Conservation (phyloP, 2,329 filamentous ascomycete species). For the Hypocreales sp. region DNA sequence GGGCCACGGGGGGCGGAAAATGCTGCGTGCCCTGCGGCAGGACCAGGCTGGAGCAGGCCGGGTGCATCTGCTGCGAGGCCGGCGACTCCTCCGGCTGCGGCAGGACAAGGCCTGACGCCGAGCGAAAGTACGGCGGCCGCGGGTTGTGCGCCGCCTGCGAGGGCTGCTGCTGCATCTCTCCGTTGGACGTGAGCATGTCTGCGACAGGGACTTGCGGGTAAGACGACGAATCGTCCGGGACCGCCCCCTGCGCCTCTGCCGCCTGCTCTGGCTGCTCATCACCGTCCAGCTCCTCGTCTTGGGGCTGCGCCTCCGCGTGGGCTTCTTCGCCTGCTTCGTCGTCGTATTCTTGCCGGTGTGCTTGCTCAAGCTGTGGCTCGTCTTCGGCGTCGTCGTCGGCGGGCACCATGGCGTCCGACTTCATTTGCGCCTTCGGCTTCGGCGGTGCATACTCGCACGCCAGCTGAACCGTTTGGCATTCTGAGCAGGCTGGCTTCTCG, state of each 20-base stretch:
- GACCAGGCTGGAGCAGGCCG: constrained; percentile 3
- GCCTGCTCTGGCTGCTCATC: constrained; percentile 5
- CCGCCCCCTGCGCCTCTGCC: constrained; percentile 1
- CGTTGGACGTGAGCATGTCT: constrained; percentile 11
- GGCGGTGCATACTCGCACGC: constrained; percentile 24
- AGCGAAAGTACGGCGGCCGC: constrained; percentile 12
- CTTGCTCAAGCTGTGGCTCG: constrained; percentile 2
- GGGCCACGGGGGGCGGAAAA: constrained; percentile 5
- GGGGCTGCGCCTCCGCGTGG: constrained; percentile 5
- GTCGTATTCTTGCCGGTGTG: constrained; percentile 2
- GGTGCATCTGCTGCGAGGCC: constrained; percentile 5
- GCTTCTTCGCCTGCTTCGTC: constrained; percentile 2
- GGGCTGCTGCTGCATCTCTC: constrained; percentile 7
- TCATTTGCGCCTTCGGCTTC: constrained; percentile 10
- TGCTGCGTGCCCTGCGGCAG: constrained; percentile 7
- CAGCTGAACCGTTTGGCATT: constrained; percentile 16
- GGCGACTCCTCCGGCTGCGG: constrained; percentile 9
- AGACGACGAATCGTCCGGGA: constrained; percentile 7
- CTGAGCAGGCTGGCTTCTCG: constrained; percentile 21
- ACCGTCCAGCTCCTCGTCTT: constrained; percentile 5
- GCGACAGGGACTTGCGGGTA: constrained; percentile 14
- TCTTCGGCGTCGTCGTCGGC: constrained; percentile 7
- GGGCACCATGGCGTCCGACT: constrained; percentile 7
- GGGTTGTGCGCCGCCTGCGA: constrained; percentile 6
- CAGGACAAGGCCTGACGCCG: constrained; percentile 10